phyloP scores from a whole-genome alignment of 1,139 yeast genomes.

The Scheffersomyces titani region DNA sequence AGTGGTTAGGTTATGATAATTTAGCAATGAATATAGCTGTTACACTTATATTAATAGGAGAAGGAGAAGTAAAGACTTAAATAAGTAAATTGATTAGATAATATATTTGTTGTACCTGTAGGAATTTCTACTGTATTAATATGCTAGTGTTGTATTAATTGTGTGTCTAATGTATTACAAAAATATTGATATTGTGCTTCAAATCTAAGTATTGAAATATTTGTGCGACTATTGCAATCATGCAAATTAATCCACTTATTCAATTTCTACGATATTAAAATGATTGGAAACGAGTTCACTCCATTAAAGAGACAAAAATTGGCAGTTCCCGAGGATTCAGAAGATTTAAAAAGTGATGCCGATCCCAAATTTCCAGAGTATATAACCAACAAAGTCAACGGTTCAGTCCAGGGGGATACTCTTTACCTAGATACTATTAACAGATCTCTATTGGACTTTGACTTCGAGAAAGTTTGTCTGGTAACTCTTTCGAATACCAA shows the following conservation, averaged over 20 bases:
- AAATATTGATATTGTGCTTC: no score
- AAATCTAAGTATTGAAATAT: no score
- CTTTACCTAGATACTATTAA: constrained; percentile 57
- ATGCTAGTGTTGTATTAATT: not conserved
- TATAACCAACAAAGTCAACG: not conserved
- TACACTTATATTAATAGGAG: not conserved
- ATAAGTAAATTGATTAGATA: no score
- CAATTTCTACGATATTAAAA: not conserved
- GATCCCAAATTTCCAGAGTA: constrained; percentile 4
- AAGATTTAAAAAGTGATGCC: not conserved
- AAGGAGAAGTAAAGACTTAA: not conserved
- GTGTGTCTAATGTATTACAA: no score
- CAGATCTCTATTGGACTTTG: constrained; percentile 62
- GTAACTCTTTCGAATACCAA: constrained; percentile 61
- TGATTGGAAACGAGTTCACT: not conserved
- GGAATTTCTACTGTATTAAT: not conserved
- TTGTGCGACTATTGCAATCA: not conserved
- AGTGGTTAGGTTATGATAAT: constrained; percentile 8
- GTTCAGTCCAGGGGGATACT: not conserved
- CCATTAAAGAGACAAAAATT: constrained; percentile 2
- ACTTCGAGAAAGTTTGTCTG: constrained; percentile 66
- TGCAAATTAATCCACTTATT: not conserved
- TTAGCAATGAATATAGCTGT: not conserved
- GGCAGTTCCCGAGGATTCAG: not conserved
- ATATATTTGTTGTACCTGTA: not conserved